Conservation (phyloP, 345 rosid species). For the Camelina sativa region DNA sequence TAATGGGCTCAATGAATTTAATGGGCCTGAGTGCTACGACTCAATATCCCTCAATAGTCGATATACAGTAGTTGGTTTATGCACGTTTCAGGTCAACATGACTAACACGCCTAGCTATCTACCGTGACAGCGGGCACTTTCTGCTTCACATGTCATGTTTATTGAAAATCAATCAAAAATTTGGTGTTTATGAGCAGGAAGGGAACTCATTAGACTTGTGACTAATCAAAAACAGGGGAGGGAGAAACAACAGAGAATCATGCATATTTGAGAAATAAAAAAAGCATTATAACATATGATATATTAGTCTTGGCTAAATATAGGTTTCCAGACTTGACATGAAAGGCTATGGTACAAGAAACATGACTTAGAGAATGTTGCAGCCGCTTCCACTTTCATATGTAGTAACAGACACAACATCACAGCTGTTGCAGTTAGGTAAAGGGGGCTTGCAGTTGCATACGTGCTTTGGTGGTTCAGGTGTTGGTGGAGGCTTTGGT, state of each 20-base stretch:
- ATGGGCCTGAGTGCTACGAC: slow-evolving; percentile 26
- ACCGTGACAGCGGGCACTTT: no score
- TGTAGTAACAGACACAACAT: slow-evolving; percentile 41
- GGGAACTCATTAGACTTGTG: no score
- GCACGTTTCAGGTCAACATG: no score
- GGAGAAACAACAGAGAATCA: slow-evolving; percentile 25
- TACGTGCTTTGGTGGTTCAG: slow-evolving; percentile 6
- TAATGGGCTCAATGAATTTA: slow-evolving; percentile 21
- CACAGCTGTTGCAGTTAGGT: slow-evolving; percentile 40
- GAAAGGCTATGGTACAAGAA: slow-evolving; percentile 5
- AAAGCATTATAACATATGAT: neutral
- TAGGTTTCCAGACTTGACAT: slow-evolving; percentile 25
- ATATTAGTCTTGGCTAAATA: slow-evolving; percentile 12
- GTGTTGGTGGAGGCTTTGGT: slow-evolving; percentile 17
- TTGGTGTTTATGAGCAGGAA: no score
- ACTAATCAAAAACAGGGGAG: slow-evolving; percentile 15
- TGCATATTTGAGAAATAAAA: neutral
- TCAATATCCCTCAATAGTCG: no score
- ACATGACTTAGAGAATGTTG: slow-evolving; percentile 38
- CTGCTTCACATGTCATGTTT: no score
- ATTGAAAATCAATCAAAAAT: no score
- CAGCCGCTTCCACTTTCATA: slow-evolving; percentile 48
- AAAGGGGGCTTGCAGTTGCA: slow-evolving; percentile 36
- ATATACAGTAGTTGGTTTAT: no score
- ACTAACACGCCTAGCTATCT: no score